Conservation (phyloP, 2,329 filamentous ascomycete genomes). For the Polychaeton citri region DNA sequence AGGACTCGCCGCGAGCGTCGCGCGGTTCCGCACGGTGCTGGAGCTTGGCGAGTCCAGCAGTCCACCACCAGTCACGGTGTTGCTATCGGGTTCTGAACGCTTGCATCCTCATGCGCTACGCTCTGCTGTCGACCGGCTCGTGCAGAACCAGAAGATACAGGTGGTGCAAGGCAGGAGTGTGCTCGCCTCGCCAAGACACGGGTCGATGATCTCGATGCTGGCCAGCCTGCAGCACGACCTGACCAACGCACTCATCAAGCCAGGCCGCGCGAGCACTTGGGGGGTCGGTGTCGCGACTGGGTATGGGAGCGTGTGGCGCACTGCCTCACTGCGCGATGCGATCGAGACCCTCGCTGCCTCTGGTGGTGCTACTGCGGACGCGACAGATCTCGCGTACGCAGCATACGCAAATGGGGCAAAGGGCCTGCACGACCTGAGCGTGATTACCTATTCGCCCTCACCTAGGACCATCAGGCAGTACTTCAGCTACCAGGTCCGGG, state of each 20-base stretch:
- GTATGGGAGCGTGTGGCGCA: slow-evolving; percentile 6
- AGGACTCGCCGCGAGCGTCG: not conserved
- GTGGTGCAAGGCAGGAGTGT: slow-evolving; percentile 9
- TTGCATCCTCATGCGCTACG: slow-evolving; percentile 9
- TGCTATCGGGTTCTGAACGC: slow-evolving; percentile 5
- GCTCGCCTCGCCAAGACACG: slow-evolving; percentile 2
- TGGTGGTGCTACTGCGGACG: slow-evolving; percentile 3
- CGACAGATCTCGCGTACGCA: slow-evolving; percentile 4
- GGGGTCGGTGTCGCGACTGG: slow-evolving; percentile 2
- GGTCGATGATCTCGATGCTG: slow-evolving; percentile 1
- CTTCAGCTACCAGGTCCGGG: slow-evolving; percentile 1
- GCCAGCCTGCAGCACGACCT: slow-evolving; percentile 7
- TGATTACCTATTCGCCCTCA: slow-evolving; percentile 6
- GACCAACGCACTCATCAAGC: slow-evolving; percentile 4
- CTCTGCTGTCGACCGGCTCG: slow-evolving; percentile 7
- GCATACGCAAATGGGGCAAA: slow-evolving; percentile 2
- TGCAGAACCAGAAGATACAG: slow-evolving; percentile 8
- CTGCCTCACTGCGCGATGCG: slow-evolving; percentile 5
- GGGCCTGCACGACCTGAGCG: slow-evolving; percentile 6
- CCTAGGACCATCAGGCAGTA: slow-evolving; percentile 1
- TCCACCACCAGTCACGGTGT: slow-evolving; percentile 3
- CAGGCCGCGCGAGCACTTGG: slow-evolving; percentile 9
- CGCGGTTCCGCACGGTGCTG: not conserved
- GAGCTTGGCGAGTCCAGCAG: not conserved
- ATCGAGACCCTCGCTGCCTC: slow-evolving; percentile 2